These are phyloP conservation scores for Xerophyta viscosa DNA, from an alignment of 106 monocot species.

Conservation along the genomic window DNA sequence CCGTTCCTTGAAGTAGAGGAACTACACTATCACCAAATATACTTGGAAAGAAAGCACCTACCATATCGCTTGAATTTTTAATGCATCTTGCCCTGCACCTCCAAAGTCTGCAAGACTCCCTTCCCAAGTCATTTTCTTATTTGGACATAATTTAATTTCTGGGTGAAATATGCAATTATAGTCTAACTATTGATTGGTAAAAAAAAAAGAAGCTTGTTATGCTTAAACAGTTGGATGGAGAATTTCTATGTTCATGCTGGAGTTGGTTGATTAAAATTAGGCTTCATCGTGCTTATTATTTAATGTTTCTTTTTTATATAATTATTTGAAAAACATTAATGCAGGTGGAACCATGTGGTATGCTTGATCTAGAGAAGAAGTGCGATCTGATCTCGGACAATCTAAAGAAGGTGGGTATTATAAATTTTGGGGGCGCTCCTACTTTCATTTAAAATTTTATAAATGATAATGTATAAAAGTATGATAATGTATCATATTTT, in stretches of 20 bases:
- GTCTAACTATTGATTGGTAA: too few species aligned
- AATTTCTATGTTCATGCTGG: background rate
- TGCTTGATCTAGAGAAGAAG: slow-evolving; percentile 41
- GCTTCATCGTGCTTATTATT: background rate
- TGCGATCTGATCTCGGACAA: slow-evolving; percentile 37
- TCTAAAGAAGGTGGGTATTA: slow-evolving; percentile 41
- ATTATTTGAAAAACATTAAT: background rate
- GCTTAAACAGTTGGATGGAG: background rate
- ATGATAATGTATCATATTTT: background rate
- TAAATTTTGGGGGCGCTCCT: background rate
- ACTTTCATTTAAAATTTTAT: background rate
- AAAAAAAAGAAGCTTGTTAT: too few species aligned
- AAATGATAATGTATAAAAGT: background rate
- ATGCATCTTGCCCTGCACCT: too few species aligned
- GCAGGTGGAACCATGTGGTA: slow-evolving; percentile 41
- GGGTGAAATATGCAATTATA: too few species aligned
- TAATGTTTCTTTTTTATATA: background rate
- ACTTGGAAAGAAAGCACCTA: too few species aligned
- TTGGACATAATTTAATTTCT: too few species aligned
- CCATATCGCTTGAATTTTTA: too few species aligned
- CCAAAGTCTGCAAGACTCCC: too few species aligned
- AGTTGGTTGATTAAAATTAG: background rate
- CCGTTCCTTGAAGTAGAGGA: too few species aligned
- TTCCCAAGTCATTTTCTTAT: too few species aligned
- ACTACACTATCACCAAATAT: too few species aligned